phyloP scores from a whole-genome alignment of 2,329 filamentous ascomycete species.

The Cercospora sojina region DNA sequence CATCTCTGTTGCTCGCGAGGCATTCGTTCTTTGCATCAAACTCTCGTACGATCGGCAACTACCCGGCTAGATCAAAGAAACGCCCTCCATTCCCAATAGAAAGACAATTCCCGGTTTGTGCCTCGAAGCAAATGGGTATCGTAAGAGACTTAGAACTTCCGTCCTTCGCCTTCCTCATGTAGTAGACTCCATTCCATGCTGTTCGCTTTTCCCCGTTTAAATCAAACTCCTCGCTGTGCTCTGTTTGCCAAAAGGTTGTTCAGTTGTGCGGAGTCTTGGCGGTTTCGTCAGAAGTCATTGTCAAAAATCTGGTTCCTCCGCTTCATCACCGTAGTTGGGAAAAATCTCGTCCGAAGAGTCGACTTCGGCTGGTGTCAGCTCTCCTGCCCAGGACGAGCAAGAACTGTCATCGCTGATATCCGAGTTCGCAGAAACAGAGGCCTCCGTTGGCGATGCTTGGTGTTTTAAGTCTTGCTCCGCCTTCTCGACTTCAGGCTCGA shows the following conservation, averaged over 20 bases:
- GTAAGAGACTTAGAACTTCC: neutral
- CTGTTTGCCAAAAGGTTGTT: neutral
- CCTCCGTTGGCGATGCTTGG: neutral
- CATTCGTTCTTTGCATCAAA: too few relatives aligned
- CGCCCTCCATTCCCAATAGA: neutral
- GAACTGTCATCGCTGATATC: neutral
- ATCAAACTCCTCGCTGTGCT: neutral
- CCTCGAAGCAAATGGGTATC: constrained; percentile 1
- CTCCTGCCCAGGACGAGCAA: neutral
- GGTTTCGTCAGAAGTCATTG: neutral
- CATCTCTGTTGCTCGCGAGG: too few relatives aligned
- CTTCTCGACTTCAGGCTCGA: neutral
- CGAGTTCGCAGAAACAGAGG: neutral
- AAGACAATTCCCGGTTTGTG: neutral
- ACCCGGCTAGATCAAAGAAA: neutral
- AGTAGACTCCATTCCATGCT: neutral
- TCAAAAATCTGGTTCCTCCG: neutral
- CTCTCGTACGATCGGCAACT: neutral
- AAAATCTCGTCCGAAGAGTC: neutral
- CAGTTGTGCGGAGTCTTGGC: neutral
- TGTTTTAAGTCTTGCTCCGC: neutral
- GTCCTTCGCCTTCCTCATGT: neutral
- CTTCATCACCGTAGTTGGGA: neutral
- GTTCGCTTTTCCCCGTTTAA: neutral
- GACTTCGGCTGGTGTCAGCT: neutral